Base-by-base conservation (phyloP, 2,329 filamentous ascomycete species). In the Scedosporium minutisporum region DNA sequence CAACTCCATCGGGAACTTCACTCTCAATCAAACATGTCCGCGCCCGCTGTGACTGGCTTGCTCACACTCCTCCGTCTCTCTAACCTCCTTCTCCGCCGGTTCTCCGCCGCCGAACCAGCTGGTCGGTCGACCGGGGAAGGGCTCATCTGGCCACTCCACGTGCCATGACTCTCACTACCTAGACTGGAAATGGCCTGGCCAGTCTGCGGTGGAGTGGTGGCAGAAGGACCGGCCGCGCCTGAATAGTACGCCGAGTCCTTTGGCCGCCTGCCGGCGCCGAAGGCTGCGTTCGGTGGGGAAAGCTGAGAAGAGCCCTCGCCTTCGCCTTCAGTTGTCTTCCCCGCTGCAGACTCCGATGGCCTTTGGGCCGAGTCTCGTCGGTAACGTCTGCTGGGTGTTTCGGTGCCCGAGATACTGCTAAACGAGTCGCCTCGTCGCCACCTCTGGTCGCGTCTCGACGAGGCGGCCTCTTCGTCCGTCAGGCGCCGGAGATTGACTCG, bases 241-340 rank as follows among this genome's bases (percentile, higher is more conserved):
- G 82, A 84, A 68, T 85, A 87, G 67, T 87, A 87, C 7, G 82
- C 82, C 55, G 82, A 85, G 68, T 87, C 85, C 67, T 86, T 87
- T 2, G 73, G 71, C 10, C 72, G 77, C 64, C 76, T 75, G 0
- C 78, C 78, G 51, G 77, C 79, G 4, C 83, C 81, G 68, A 83
- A 85, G 5, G 82, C 76, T 9, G 85, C 82, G 63, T 81, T 79
- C 0, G 85, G 84, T 1, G 83, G 83, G 10, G 78, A 79, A 1
- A 86, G 69, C 4, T 80, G 76, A 6, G 72, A 72, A n/a, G 33
- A 38, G 33, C 33, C 33, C 10, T 38, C 33, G 33, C 33, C 33
- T 14, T 79, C 68, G n/a, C 69, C 72, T 55, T 81, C 80, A 0
- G 72, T 73, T 12, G 71, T 72, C 48, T 74, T 71, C 68, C 84